Evolutionary conservation across 345 rosid genomes (phyloP).

Genomic region (Brassica rapa): DNA sequence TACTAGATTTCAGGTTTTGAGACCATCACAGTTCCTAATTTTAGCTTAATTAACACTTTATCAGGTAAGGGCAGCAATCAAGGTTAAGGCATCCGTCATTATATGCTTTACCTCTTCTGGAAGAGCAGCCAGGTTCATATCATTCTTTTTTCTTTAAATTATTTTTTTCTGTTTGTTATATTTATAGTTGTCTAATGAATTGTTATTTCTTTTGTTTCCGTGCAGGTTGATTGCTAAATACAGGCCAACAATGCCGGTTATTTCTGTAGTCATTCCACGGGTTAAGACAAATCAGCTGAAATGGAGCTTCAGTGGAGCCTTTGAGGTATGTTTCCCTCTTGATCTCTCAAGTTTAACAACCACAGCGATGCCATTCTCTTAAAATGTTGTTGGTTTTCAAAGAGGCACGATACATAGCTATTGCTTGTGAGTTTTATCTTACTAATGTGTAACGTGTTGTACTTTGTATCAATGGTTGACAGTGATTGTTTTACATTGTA

Average conservation of each 20-base stretch:
- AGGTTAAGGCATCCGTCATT: conserved; percentile 95
- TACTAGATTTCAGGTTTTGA: neutral
- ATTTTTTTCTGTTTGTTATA: neutral
- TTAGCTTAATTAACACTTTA: conserved; percentile 3
- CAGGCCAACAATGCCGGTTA: conserved; percentile 97
- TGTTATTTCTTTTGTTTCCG: neutral
- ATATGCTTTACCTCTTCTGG: conserved; percentile 98
- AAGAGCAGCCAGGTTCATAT: conserved; percentile 86
- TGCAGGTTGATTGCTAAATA: conserved; percentile 96
- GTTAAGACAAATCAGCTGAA: conserved; percentile 95
- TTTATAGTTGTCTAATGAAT: neutral
- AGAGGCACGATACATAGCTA: neutral
- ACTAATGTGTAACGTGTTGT: neutral
- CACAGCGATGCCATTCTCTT: neutral
- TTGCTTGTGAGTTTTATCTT: neutral
- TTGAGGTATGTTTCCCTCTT: conserved; percentile 59
- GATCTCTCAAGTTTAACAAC: neutral
- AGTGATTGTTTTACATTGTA: neutral
- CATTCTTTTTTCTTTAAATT: neutral
- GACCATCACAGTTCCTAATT: conserved; percentile 8
- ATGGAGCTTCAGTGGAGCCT: conserved; percentile 98
- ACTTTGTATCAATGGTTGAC: neutral
- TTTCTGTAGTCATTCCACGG: conserved; percentile 95
- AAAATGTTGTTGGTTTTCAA: neutral
- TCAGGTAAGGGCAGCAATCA: conserved; percentile 96